Percentiles rank a stretch among this genome's conserved stretches.
Conservation (phyloP, 2,329 filamentous ascomycete genomes). For the Bipolaris cookei region DNA sequence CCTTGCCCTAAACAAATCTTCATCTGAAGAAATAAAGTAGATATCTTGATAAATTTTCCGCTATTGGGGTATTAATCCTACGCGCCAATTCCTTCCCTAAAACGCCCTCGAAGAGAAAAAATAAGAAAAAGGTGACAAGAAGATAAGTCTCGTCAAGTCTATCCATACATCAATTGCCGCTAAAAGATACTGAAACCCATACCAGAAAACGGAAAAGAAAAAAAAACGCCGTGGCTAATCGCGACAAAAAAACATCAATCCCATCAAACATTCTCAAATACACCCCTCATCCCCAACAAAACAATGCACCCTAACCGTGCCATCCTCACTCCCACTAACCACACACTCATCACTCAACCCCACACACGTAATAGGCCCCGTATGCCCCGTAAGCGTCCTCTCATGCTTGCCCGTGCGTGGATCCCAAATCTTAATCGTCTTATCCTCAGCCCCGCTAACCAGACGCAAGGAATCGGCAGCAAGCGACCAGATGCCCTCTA, state of each 20-base stretch:
- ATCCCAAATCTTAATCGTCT: constrained; percentile 97
- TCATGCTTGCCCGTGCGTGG: constrained; percentile 89
- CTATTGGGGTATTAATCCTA: constrained; percentile 3
- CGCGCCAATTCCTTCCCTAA: background rate
- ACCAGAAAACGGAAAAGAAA: background rate
- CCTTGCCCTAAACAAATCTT: no score
- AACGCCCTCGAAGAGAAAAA: background rate
- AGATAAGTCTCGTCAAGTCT: background rate
- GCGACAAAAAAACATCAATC: background rate
- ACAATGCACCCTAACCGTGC: constrained; percentile 75
- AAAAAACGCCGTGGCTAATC: background rate
- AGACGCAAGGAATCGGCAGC: constrained; percentile 87
- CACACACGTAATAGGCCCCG: constrained; percentile 90
- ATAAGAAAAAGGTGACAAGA: background rate
- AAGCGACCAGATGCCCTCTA: constrained; percentile 94
- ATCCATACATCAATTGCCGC: background rate
- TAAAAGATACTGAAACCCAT: no score
- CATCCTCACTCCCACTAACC: constrained; percentile 91
- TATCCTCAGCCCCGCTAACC: constrained; percentile 88
- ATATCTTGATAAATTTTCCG: background rate
- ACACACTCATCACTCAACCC: constrained; percentile 88
- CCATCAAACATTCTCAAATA: no score
- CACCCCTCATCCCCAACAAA: constrained; percentile 25
- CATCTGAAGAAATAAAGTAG: background rate
- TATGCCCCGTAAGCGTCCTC: constrained; percentile 87